Evolutionary conservation across 352 stramenopile species (phyloP), one percentile per base, ranked within the genome.

Genomic region (Phytophthora boehmeriae): DNA sequence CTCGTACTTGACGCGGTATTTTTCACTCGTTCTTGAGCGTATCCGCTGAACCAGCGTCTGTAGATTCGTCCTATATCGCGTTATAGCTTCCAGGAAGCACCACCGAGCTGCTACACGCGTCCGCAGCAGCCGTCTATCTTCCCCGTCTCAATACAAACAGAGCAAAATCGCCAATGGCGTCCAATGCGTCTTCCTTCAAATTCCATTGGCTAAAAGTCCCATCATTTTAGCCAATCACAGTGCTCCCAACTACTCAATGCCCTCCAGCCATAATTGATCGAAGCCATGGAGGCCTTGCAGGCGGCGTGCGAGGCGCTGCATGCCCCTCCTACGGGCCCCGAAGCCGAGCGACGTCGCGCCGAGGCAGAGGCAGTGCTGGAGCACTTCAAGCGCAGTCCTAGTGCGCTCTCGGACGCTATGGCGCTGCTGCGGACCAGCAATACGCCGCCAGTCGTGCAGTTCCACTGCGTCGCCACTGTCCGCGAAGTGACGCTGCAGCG

Each of bases 311-410:
- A 82, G 36, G 80, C 81, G 75, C 65, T 93, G 59, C 78, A 93
- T 45, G 78, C 84, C n/a, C 74, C 80, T 14, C 78, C 83, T 0
- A 81, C 65, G 13, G 73, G 76, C 23, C 67, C 76, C 2, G 64
- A 86, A 25, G 76, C 73, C 14, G 59, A 88, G 52, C 73, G 54
- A 19, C 78, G 81, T 50, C 83, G 86, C 36, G 65, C 73, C 0
- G 79, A 90, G 59, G 86, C 86, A 1, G 83, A 92, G 46, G 45
- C 56, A 28, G 71, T 93, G 44, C 66, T 95, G 43, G 71, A 88
- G 36, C 80, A 91, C 55, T 95, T 95, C 66, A 95, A 95, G 70
- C 76, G 80, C 50, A 92, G 82, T n/a, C 83, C 83, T 2, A 67
- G 72, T 22, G 84, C 84, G 41, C 73, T 91, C 1, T 14, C 47